Base-by-base conservation (phyloP, 2,329 filamentous ascomycete species). In the Botryotinia calthae region DNA sequence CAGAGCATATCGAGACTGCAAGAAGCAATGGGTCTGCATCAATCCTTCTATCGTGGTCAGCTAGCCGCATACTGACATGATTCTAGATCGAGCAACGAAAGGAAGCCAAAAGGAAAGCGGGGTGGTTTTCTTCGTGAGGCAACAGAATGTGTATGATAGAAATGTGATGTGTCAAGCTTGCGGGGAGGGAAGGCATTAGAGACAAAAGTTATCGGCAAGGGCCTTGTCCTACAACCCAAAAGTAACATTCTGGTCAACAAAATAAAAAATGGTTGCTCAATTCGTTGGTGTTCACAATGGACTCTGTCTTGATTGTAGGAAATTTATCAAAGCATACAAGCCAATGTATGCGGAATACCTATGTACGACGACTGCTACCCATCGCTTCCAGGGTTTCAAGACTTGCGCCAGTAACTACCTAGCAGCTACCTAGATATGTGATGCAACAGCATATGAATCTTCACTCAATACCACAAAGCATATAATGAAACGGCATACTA, bases 1-100 rank as follows among this genome's bases (percentile, higher is more conserved):
- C n/a, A 97, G 94, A 83, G 94, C 94, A 68, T 98, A 98, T 82
- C 89, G 94, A 73, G 94, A 97, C 75, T 98, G 95, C 84, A 98
- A 98, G 82, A 95, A 97, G 84, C 88, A 91, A 85, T 98, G 95
- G 95, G 94, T 97, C 86, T 79, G 88, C 74, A n/a, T 40, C 16
- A n/a, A 48, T 28, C 37, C 34, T 56, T 48, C 48, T n/a, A 4
- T 40, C 7, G 9, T 22, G 34, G 6, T 14, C 37, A 40, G 46
- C 44, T 51, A 37, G n/a, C 22, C n/a, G 31, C 48, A 44, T 70
- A 34, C 58, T 71, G 25, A 71, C 22, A 48, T 70, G n/a, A 28
- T 42, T 42, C 42, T 74, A 86, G 84, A 82, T 82, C 77, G 80
- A 83, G 42, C 84, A 85, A 75, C 82, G 84, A 77, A 84, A 83